Evolutionary conservation across 352 stramenopile genomes (phyloP).

Genomic region (Globisporangium abappressorium): DNA sequence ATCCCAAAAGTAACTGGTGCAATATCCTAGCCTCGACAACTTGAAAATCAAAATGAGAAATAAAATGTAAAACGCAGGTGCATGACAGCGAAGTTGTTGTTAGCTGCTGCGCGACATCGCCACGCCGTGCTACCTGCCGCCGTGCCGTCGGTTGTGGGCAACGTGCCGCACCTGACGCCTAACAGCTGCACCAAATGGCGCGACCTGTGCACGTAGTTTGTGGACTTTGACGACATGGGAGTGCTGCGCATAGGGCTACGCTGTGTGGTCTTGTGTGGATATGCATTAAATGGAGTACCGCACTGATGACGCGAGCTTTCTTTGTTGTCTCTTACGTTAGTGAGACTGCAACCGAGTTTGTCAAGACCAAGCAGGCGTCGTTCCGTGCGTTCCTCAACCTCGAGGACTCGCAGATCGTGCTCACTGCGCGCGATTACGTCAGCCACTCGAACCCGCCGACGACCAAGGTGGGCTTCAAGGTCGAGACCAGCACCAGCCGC

Average conservation of each 20-base stretch:
- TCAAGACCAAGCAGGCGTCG: conserved; percentile 33
- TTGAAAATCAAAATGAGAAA: no score
- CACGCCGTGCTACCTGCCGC: conserved; percentile 74
- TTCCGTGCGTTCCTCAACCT: conserved; percentile 56
- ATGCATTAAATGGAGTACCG: neutral
- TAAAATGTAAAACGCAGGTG: no score
- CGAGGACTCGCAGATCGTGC: conserved; percentile 41
- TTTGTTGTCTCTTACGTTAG: conserved; percentile 15
- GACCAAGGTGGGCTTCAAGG: conserved; percentile 49
- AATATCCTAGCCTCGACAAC: no score
- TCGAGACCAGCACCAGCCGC: conserved; percentile 56
- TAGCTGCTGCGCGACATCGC: conserved; percentile 25
- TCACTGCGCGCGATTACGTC: conserved; percentile 76
- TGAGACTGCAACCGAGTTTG: conserved; percentile 28
- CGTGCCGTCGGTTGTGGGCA: conserved; percentile 46
- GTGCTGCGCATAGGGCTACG: conserved; percentile 1
- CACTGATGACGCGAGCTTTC: neutral
- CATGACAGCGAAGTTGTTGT: no score
- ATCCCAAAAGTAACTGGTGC: no score
- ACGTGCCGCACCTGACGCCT: conserved; percentile 69
- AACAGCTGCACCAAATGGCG: conserved; percentile 63
- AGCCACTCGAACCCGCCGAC: conserved; percentile 48
- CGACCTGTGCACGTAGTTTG: conserved; percentile 55
- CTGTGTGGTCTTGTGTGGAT: conserved; percentile 7
- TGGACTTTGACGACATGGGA: conserved; percentile 76